These are phyloP conservation scores for Lasiosphaeriaceae sp. DNA, from an alignment of 495 filamentous ascomycete species.

Conservation along the genomic window DNA sequence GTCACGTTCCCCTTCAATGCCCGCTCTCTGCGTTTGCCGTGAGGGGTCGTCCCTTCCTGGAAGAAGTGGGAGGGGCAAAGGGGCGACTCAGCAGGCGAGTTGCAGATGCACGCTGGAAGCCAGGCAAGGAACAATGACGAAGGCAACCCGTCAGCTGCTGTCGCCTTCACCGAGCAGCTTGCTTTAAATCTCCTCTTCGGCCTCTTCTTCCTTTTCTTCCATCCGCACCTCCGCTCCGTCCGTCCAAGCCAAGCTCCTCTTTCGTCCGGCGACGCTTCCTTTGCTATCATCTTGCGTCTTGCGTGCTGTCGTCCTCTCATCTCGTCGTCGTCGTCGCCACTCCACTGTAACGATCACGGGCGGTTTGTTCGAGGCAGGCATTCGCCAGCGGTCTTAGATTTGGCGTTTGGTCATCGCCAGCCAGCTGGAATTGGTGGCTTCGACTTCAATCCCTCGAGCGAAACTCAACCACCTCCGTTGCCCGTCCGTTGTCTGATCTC, in stretches of 20 bases:
- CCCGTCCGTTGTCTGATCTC: neutral
- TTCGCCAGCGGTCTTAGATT: too few species aligned
- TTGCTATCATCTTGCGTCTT: neutral
- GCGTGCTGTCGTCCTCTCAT: too few species aligned
- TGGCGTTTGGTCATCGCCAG: too few species aligned
- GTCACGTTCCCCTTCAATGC: neutral
- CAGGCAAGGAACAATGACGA: too few species aligned
- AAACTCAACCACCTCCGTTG: too few species aligned
- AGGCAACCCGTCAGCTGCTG: neutral
- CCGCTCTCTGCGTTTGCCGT: neutral
- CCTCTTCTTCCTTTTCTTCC: neutral
- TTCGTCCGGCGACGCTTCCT: neutral
- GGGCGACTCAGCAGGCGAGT: neutral
- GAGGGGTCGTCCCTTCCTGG: constrained; percentile 3
- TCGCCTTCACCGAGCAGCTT: neutral
- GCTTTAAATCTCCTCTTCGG: neutral
- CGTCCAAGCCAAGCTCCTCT: too few species aligned
- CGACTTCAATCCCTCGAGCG: too few species aligned
- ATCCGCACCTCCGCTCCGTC: neutral
- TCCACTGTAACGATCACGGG: too few species aligned
- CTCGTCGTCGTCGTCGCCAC: too few species aligned
- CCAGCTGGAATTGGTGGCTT: too few species aligned
- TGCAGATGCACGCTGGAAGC: too few species aligned
- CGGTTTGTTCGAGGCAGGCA: too few species aligned
- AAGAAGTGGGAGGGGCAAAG: neutral